Base-by-base conservation (phyloP, 129 eudicot genomes). In the Scalesia atractyloides region DNA sequence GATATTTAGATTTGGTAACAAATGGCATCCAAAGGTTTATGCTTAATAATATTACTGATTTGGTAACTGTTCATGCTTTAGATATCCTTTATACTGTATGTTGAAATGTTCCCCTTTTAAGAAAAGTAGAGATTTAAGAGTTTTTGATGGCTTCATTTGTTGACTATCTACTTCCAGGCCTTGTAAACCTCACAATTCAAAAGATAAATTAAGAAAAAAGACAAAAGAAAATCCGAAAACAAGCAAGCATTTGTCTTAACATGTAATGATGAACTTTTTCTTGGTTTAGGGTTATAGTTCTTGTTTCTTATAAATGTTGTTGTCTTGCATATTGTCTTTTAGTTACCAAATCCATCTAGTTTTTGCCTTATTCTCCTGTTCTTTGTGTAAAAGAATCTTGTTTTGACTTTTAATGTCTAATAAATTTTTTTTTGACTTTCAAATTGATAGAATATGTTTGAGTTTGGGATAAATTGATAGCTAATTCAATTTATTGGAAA, bases 141-240 rank as follows among this genome's bases (percentile, higher is more conserved):
- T 46, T 57, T 73, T 58, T 72, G 72, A 46, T 71, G 76, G 80
- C 67, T 68, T 76, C 76, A 66, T 60, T 76, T 72, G 85, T 82
- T 82, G 85, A 82, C 82, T 76, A 48, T 72, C 39, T 9, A 19
- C n/a, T 52, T 63, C 46, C 36, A 13, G 53, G 66, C 30, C 46
- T 61, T 5, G 34, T 69, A 22, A 75, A 64, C 68, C 22, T 63
- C 67, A 20, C 72, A 64, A 71, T 70, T 58, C 34, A 52, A 54
- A 26, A 53, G 13, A 53, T 71, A 49, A 43, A 26, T 64, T 56
- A 71, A 43, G 64, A 75, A 75, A 81, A 24, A 81, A 7, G 84
- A 66, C 83, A 14, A 61, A 43, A 24, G 54, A 33, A 74, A 68
- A 19, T 60, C 66, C 64, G 2, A 68, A 49, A 16, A 68, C 76